Evolutionary conservation across 2,329 filamentous ascomycete genomes (phyloP).

Genomic region (Neonectria ditissima): DNA sequence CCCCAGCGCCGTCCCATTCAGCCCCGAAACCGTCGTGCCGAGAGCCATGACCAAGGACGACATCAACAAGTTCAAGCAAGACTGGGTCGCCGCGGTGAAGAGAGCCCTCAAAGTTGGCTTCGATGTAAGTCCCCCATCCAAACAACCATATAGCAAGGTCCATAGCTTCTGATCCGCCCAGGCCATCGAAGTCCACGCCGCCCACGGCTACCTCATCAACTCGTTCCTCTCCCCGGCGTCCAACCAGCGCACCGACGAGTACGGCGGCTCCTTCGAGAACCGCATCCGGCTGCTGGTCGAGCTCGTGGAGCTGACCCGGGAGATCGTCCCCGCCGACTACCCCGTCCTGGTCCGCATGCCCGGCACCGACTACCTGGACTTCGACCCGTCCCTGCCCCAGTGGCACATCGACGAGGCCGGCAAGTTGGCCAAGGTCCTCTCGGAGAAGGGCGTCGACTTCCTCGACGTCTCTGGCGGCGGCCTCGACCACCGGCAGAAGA

Average conservation of each 20-base stretch:
- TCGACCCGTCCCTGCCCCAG: conserved; percentile 64
- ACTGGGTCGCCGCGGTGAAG: conserved; percentile 37
- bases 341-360: conserved; percentile 78
- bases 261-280: conserved; percentile 60
- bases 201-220: conserved; percentile 61
- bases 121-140: conserved; percentile 27
- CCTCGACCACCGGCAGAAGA: conserved; percentile 68
- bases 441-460: conserved; percentile 75
- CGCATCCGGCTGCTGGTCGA: conserved; percentile 54
- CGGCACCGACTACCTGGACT: conserved; percentile 78
- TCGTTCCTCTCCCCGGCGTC: conserved; percentile 58
- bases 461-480: conserved; percentile 78
- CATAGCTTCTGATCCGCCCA: background rate
- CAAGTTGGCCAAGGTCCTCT: conserved; percentile 70
- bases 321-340: conserved; percentile 32
- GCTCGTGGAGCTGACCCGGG: conserved; percentile 30
- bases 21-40: conserved; percentile 35
- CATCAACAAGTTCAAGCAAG: conserved; percentile 40
- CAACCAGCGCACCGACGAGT: conserved; percentile 60
- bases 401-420: conserved; percentile 74
- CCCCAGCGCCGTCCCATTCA: conserved; percentile 38
- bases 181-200: conserved; percentile 52
- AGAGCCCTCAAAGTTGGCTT: conserved; percentile 38
- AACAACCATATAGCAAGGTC: too few species aligned
- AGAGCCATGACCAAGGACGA: conserved; percentile 40